Evolutionary conservation across 2,329 filamentous ascomycete species (phyloP), one percentile per base, ranked within the genome.

Genomic region (Penicillium olsonii): DNA sequence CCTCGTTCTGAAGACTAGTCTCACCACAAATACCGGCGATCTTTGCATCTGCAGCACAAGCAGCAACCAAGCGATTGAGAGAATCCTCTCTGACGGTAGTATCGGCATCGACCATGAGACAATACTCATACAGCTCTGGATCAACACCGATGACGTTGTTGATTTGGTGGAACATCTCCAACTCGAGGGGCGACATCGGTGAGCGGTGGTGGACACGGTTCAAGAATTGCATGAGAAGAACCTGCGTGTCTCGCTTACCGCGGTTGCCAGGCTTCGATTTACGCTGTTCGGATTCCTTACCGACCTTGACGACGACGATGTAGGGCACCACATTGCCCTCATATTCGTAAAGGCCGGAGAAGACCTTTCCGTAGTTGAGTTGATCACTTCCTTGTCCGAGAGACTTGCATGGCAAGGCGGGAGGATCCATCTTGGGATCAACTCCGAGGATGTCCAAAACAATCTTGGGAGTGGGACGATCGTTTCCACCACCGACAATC

Each of bases 81-180:
- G 92, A 90, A 69, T 99, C 94, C 67, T 96, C 91, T 53, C 84
- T 84, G 49, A 99, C 94, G 70, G 85, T 90, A 3, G 94, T 99
- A 81, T 99, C 94, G 65, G 94, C 94, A 73, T 99, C 94, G 54
- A 99, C 87, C 92, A 96, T 96, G 59, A 99, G 80, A 45, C 97
- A 79, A 64, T 96, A 99, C 70, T 99, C 94, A 68, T 99, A 99
- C 14, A 99, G 81, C 68, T 96, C 92, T 2, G 94, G 94, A 62
- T 99, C 92, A 14, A 99, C 94, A 62, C 94, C 94, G 55, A 99
- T 99, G 61, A 99, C 90, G 69, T 99, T 99, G 81, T 96, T 96
- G 77, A 99, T 90, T 70, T 99, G 94, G 67, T 99, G 94, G 78
- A 96, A 97, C 80, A 97, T 95, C 71, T 99, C 94, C 38, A 99